A percentile compares a stretch with the other conserved stretches of the same genome.
phyloP scores from a whole-genome alignment of 306 rosid genomes.

The Acmispon strigosus region DNA sequence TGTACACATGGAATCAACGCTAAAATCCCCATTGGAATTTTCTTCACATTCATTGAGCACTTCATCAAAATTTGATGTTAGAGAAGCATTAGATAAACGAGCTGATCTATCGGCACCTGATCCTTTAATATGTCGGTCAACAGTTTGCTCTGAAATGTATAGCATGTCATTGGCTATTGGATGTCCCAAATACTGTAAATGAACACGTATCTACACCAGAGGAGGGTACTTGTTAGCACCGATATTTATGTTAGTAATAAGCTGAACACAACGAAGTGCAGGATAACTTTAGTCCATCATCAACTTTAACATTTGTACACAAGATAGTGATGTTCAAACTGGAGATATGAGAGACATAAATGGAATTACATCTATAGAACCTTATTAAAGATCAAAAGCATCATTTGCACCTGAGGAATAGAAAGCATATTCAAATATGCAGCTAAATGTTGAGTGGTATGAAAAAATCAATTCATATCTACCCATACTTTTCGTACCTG shows the following conservation, averaged over 20 bases:
- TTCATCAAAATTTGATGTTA: constrained; percentile 21
- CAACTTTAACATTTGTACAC: not conserved
- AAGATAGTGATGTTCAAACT: not conserved
- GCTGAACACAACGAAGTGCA: constrained; percentile 8
- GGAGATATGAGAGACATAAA: not conserved
- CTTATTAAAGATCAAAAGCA: not conserved
- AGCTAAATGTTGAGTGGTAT: not conserved
- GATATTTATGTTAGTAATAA: not conserved
- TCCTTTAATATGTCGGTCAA: constrained; percentile 37
- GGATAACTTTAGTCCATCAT: not conserved
- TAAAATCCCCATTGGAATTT: constrained; percentile 37
- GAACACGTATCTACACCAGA: constrained; percentile 74
- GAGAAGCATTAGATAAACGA: constrained; percentile 29
- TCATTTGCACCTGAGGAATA: not conserved
- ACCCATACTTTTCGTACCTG: constrained; percentile 42
- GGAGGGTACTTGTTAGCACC: not conserved
- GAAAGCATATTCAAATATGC: constrained; percentile 2
- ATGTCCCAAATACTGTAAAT: constrained; percentile 67
- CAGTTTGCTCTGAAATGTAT: constrained; percentile 49
- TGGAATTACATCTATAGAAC: not conserved
- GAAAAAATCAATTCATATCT: constrained; percentile 1
- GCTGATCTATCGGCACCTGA: constrained; percentile 59
- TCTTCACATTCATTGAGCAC: constrained; percentile 31
- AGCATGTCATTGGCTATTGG: constrained; percentile 84
- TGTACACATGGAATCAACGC: constrained; percentile 79